phyloP scores from a whole-genome alignment of 139 green algal genomes.

The Ulvella scutata region DNA sequence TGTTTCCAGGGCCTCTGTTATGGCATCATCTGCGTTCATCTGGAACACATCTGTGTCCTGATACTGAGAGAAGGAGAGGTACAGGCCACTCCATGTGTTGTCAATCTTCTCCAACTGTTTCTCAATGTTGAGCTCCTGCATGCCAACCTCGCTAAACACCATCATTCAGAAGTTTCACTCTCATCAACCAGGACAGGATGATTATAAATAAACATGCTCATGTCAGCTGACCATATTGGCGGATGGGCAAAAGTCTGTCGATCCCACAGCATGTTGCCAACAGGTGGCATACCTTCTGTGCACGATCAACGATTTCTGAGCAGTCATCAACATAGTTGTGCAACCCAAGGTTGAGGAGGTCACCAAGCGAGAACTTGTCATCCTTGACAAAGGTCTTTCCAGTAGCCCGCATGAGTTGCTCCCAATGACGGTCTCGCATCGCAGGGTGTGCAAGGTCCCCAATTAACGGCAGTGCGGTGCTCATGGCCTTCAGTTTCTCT shows the following conservation, averaged over 20 bases:
- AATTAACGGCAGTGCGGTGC: constrained; percentile 72
- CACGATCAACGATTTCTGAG: constrained; percentile 76
- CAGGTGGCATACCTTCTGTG: constrained; percentile 66
- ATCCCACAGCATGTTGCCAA: constrained; percentile 40
- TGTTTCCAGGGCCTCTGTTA: constrained; percentile 66
- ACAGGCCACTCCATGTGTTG: constrained; percentile 54
- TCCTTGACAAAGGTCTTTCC: constrained; percentile 77
- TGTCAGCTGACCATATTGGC: too few species aligned
- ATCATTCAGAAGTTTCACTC: too few species aligned
- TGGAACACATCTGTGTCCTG: constrained; percentile 23
- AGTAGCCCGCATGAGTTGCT: constrained; percentile 68
- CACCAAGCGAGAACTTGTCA: constrained; percentile 63
- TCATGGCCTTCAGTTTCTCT: constrained; percentile 64
- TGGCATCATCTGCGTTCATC: constrained; percentile 37
- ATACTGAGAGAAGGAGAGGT: constrained; percentile 45
- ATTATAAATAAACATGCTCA: too few species aligned
- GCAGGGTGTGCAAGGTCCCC: constrained; percentile 70
- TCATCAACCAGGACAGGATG: too few species aligned
- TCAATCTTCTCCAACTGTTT: constrained; percentile 76
- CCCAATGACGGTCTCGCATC: constrained; percentile 82
- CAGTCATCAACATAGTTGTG: constrained; percentile 76
- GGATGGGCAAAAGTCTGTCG: background rate
- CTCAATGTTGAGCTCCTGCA: constrained; percentile 67
- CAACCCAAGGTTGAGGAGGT: constrained; percentile 67
- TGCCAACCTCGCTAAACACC: too few species aligned